Evolutionary conservation across 257 asterid genomes (phyloP), one percentile per base, ranked within the genome.

Genomic region (Pogostemon cablin): DNA sequence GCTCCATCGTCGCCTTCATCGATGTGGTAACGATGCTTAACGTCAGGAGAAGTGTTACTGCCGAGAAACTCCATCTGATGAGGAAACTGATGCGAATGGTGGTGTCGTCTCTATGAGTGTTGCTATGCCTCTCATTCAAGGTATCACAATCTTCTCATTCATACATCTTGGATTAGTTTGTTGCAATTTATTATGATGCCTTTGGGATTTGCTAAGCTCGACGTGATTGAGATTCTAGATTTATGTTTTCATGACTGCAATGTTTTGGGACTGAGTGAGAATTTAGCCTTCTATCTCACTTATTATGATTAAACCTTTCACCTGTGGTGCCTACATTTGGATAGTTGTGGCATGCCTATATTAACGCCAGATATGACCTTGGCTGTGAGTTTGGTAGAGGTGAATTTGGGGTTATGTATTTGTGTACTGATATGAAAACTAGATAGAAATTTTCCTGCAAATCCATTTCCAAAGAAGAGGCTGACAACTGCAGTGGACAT

Each of bases 21-120:
- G 99, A 95, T 87, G 78, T 95, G 83, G 96, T 91, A 6, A 80
- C 83, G 37, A 98, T 95, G 40, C 65, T 92, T 42, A 87, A 95
- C 54, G 98, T 91, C 2, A 83, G 97, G 68, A 70, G 87, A 32
- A 88, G 78, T 3, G 78, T 91, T 48, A 84, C 84, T 0, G 48
- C 72, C 1, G 96, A 87, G 7, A 88, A 85, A 81, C 87, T 95
- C 72, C 89, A 77, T 7, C 32, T 84, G 78, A 86, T 95, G 95
- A 92, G 82, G 69, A 83, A 80, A 48, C 0, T n/a, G n/a, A 74
- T 95, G 95, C 79, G 95, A 62, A 67, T 80, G 79, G 87, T 95
- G 68, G 91, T 90, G 2, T 88, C 98, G 0, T 83, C 95, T 1
- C 88, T 95, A 10, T 88, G 97, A 86, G 71, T 90, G 88, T 93